phyloP scores from a whole-genome alignment of 2,329 filamentous ascomycete species.

The Hymenoscyphus infarciens region DNA sequence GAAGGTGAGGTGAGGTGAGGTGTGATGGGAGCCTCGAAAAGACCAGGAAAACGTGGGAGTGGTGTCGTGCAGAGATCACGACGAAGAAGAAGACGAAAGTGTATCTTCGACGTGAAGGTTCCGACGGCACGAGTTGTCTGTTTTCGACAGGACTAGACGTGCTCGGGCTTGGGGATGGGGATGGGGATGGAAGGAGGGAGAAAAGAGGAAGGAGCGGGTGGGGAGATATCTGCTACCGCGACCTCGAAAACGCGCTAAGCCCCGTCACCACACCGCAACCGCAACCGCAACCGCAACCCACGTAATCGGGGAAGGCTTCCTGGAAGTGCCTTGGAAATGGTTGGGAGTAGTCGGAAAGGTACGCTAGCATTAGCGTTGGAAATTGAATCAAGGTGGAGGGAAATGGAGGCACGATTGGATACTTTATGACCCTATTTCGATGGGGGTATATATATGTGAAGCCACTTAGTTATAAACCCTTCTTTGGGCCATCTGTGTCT shows the following conservation, averaged over 20 bases:
- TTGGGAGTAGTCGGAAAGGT: no score
- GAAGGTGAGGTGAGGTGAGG: neutral
- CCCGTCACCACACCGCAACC: no score
- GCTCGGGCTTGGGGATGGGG: neutral
- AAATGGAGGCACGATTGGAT: no score
- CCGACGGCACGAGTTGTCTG: constrained; percentile 3
- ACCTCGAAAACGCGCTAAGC: neutral
- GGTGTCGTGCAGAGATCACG: constrained; percentile 2
- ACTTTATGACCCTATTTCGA: no score
- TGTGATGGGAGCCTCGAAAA: neutral
- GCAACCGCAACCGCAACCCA: no score
- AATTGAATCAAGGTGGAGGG: no score
- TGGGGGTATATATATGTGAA: no score
- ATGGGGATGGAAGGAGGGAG: constrained; percentile 6
- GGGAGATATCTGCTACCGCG: neutral
- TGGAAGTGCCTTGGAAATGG: no score
- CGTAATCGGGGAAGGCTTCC: no score
- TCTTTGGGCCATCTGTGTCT: no score
- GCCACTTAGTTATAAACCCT: no score
- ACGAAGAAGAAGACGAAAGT: neutral
- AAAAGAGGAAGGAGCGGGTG: constrained; percentile 1
- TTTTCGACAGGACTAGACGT: neutral
- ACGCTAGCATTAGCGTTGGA: no score
- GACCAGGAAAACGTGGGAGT: constrained; percentile 3
- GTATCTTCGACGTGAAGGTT: constrained; percentile 1